Evolutionary conservation across 2,329 filamentous ascomycete genomes (phyloP), one percentile per base, ranked within the genome.

Genomic region (Claviceps purpurea): DNA sequence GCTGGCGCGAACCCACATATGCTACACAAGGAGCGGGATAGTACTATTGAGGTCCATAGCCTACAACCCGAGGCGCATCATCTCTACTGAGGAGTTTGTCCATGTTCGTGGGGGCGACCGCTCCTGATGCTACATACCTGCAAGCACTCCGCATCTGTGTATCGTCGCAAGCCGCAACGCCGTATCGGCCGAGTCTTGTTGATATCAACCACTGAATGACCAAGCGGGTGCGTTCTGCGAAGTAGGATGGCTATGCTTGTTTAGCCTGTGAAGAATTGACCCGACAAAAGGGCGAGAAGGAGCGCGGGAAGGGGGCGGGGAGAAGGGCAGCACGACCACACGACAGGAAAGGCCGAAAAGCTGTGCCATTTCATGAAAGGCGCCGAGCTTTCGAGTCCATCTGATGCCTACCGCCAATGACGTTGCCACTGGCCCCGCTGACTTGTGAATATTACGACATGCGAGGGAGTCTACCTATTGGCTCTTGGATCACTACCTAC

Each of bases 181-280:
- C 38, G 42, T 50, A 54, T 52, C 52, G 52, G 52, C 52, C 52
- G 52, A 54, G 47, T 47, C 50, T 42, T 48, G 26, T 42, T 46
- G 43, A 16, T 16, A 34, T 22, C 20, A 50, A 42, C 47, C 51
- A 50, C 37, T 37, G 10, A 13, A 38, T 37, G 13, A 41, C 39
- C 14, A 13, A 34, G 39, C 8, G 26, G 8, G 8, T 11, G 8
- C 10, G 26, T 30, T 30, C 26, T 30, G 26, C 8, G 26, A 30
- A 43, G 14, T 7, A 47, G 11, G 14, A 42, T 22, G 40, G 6
- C 48, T 7, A 24, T 45, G 40, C 34, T 22, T 50, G 37, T 38
- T 47, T 10, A 38, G 30, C n/a, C 45, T 37, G 24, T 37, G 45
- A 11, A 20, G 18, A 47, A 47, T 47, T 37, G 44, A 37, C 26